A percentile compares a stretch with the other conserved stretches of the same genome.
Evolutionary conservation across 768 basidiomycete species (phyloP).

Genomic region (Podaxis sp.): DNA sequence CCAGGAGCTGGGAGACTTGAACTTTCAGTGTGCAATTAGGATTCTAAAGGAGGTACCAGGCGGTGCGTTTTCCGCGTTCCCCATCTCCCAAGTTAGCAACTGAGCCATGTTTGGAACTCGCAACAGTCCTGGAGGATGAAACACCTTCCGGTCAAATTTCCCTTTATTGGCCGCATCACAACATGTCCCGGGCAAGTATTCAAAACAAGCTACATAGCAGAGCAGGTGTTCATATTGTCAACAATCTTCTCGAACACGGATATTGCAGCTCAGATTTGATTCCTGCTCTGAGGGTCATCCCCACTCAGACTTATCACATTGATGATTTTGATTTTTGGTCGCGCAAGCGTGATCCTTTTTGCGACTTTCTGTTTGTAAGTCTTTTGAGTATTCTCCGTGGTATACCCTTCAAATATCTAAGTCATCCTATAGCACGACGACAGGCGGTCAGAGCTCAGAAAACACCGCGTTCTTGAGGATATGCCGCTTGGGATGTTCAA

Average conservation of each 20-base stretch:
- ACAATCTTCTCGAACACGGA: no score
- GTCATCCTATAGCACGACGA: background rate
- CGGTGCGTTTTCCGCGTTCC: background rate
- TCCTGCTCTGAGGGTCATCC: no score
- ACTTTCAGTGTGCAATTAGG: background rate
- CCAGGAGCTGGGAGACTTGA: background rate
- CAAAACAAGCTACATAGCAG: no score
- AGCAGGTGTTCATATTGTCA: no score
- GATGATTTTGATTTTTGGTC: no score
- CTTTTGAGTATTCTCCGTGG: background rate
- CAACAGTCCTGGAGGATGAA: background rate
- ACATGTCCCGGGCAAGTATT: no score
- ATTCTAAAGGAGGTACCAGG: background rate
- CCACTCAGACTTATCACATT: no score
- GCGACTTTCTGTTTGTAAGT: background rate
- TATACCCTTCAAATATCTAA: background rate
- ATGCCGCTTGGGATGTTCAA: background rate
- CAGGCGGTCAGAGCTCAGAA: background rate
- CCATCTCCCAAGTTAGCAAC: no score
- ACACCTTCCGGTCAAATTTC: background rate
- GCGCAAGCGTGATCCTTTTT: no score
- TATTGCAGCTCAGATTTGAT: no score
- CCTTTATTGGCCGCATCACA: no score
- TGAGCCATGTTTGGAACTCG: background rate
- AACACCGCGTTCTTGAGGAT: background rate